These are phyloP conservation scores for Mrakia hoshinonis DNA, from an alignment of 768 basidiomycete genomes.

Conservation along the genomic window DNA sequence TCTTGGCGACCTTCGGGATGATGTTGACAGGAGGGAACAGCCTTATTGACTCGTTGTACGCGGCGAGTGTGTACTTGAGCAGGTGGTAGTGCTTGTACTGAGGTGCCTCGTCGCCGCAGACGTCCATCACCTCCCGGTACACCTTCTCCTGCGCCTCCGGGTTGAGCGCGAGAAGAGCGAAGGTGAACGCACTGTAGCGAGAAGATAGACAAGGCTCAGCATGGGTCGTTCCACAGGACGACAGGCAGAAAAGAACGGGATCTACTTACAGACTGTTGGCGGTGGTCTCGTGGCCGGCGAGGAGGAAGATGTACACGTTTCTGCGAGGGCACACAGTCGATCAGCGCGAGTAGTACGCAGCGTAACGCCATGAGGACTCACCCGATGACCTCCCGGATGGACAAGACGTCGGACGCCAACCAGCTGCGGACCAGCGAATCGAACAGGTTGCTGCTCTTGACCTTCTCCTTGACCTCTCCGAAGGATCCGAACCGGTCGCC, in stretches of 20 bases:
- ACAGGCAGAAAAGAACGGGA: background rate
- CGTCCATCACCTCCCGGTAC: constrained; percentile 45
- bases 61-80: constrained; percentile 35
- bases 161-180: constrained; percentile 47
- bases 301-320: constrained; percentile 46
- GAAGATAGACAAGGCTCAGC: background rate
- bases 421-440: background rate
- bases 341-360: too few relatives aligned
- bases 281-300: constrained; percentile 57
- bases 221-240: background rate
- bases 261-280: constrained; percentile 34
- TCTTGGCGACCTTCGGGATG: constrained; percentile 31
- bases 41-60: constrained; percentile 30
- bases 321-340: background rate
- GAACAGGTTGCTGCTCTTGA: background rate
- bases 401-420: background rate
- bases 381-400: constrained; percentile 26
- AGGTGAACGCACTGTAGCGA: constrained; percentile 46
- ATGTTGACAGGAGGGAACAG: constrained; percentile 30
- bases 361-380: too few relatives aligned
- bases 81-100: constrained; percentile 18
- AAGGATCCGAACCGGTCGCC: too few relatives aligned
- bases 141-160: constrained; percentile 49
- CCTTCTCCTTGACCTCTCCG: constrained; percentile 14
- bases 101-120: constrained; percentile 31